Base-by-base conservation (phyloP, 2,329 filamentous ascomycete species). In the Cladosporium sphaerospermum region DNA sequence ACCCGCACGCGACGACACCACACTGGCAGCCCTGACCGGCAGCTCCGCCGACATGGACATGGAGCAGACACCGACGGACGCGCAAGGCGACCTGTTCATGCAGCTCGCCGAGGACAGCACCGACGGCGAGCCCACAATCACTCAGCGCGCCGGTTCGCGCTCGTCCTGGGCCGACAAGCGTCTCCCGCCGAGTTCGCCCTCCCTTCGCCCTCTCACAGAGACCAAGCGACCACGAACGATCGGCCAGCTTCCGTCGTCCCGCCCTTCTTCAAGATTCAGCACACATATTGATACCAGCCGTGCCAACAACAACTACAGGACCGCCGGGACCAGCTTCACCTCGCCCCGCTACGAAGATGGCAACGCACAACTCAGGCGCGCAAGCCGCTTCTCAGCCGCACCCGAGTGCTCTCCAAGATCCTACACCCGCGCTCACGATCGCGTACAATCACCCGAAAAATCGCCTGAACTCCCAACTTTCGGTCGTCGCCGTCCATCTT, bases 101-200 rank as follows among this genome's bases (percentile, higher is more conserved):
- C 61, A 63, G 51, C 59, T 66, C 36, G 64, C 62, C 39, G 36
- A 58, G 49, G 59, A 64, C 50, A 54, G 66, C 41, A 47, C 40
- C 45, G 45, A 48, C 32, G 31, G 19, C 34, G 51, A 53, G 18
- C 43, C 43, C 28, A 47, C 45, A 14, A 43, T 53, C 14, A 46
- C 43, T 13, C 43, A 46, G 19, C 43, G 45, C 53, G 52, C 45
- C 40, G 37, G 42, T 39, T 79, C 64, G 82, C 83, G 2, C 85
- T 82, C 1, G 82, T 83, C 2, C 69, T 85, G 46, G 80, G 78
- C 46, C 9, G 75, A 75, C 7, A 74, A 60, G 45, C 59, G 60
- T 45, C 54, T 55, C 14, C 60, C 56, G 28, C 52, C 58, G 31
- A 49, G 55, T 14, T 16, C 52, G 2, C 52, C 53, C 4, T 53